Base-by-base conservation (phyloP, 202 grass and related monocot genomes). In the Setaria italica region DNA sequence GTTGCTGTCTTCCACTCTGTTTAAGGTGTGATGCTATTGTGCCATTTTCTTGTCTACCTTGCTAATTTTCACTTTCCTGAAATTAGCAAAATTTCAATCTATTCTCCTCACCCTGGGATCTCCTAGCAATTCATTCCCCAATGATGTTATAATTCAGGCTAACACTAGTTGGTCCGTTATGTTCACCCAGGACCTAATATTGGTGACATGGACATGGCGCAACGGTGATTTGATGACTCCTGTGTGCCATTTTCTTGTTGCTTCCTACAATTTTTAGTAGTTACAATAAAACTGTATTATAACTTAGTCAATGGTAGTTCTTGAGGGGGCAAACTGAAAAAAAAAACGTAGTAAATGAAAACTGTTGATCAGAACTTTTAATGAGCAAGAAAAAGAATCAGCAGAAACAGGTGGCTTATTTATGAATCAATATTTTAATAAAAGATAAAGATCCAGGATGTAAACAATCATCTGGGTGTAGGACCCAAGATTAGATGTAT, bases 401-500 rank as follows among this genome's bases (percentile, higher is more conserved):
- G 55, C 17, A 1, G 39, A 43, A 82, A 77, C 78, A 72, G 8
- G 33, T 57, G 29, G 39, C 13, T 58, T 65, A 51, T 65, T 86
- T 48, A 47, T 63, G 19, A 42, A 66, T 46, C 76, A 67, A 12
- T 72, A 9, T 72, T 49, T 71, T 82, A n/a, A 67, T 19, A 67
- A 67, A 35, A 68, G 2, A 50, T 42, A 62, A 86, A 79, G 33
- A 35, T 73, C 11, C 11, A 15, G 16, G 42, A 35, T 66, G 33
- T 42, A 32, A 82, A 64, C 11, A 11, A 72, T 82, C 4, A 13
- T 81, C 48, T 64, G 47, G 19, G 39, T 73, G 32, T 67, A 81
- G 37, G 21, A 67, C 13, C 15, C 39, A 87, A 79, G 3, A 74
- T 83, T 72, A 68, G 66, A 65, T 82, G 64, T 66, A 76, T 79